Evolutionary conservation across 768 basidiomycete species (phyloP).

Genomic region (Lactarius quietus): DNA sequence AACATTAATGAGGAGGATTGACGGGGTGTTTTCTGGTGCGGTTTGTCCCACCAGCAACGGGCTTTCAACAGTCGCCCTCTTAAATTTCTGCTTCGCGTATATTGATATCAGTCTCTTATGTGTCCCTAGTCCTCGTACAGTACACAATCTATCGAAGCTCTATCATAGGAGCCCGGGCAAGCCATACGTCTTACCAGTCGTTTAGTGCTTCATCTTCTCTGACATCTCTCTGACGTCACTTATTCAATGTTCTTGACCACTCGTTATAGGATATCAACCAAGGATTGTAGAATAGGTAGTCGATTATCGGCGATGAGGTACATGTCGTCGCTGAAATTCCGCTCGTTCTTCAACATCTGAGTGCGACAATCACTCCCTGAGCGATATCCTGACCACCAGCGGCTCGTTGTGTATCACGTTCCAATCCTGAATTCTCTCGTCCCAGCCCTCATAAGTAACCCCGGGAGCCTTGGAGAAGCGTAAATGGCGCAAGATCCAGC

Average conservation of each 20-base stretch:
- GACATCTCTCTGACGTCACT: background rate
- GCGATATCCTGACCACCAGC: background rate
- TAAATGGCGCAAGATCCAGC: conserved; percentile 38
- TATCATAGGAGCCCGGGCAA: background rate
- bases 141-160: background rate
- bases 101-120: background rate
- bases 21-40: conserved; percentile 21
- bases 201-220: background rate
- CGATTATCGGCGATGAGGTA: background rate
- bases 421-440: conserved; percentile 13
- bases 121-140: background rate
- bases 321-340: background rate
- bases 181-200: background rate
- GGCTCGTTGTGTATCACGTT: conserved; percentile 18
- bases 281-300: background rate
- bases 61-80: background rate
- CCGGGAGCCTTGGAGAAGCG: conserved; percentile 24
- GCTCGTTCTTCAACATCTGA: background rate
- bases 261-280: background rate
- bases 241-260: background rate
- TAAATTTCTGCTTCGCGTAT: background rate
- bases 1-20: conserved; percentile 71
- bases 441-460: conserved; percentile 14
- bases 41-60: background rate
- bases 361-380: conserved; percentile 3